These are phyloP conservation scores for Zasmidium cellare DNA, from an alignment of 2,329 filamentous ascomycete species.

Conservation along the genomic window DNA sequence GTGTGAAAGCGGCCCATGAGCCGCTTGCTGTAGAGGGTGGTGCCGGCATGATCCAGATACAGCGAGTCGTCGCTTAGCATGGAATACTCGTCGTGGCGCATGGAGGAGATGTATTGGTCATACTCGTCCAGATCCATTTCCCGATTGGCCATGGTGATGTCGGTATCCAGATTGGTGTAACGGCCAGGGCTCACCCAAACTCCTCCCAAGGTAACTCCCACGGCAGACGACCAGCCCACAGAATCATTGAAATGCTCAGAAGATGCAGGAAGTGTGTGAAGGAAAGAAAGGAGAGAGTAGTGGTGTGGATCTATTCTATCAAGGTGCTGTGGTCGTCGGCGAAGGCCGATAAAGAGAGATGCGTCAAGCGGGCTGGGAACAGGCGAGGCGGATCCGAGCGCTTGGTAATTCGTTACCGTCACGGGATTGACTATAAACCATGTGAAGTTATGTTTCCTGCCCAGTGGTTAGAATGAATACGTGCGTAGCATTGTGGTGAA, in stretches of 20 bases:
- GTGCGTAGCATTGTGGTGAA: too few species aligned
- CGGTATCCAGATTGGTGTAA: not conserved
- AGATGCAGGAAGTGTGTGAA: not conserved
- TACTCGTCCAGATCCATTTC: constrained; percentile 22
- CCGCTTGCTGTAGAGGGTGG: constrained; percentile 67
- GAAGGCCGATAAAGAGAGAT: not conserved
- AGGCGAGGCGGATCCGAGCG: not conserved
- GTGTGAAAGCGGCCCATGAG: constrained; percentile 74
- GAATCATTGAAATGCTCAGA: not conserved
- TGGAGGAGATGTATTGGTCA: constrained; percentile 47
- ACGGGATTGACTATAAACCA: too few species aligned
- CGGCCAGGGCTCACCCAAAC: not conserved
- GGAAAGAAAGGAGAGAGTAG: too few species aligned
- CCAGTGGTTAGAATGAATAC: too few species aligned
- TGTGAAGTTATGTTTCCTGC: too few species aligned
- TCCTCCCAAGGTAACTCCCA: not conserved
- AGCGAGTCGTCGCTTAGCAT: constrained; percentile 30
- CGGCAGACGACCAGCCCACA: not conserved
- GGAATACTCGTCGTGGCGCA: constrained; percentile 51
- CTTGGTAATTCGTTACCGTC: not conserved
- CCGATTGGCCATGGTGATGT: constrained; percentile 11
- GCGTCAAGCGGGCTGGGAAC: not conserved
- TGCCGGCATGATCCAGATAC: constrained; percentile 95
- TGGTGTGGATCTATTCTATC: too few species aligned
- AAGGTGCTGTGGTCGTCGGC: too few species aligned